phyloP scores from a whole-genome alignment of 192 early-diverging fungal genomes.

The Rhizoclosmatium sp. region DNA sequence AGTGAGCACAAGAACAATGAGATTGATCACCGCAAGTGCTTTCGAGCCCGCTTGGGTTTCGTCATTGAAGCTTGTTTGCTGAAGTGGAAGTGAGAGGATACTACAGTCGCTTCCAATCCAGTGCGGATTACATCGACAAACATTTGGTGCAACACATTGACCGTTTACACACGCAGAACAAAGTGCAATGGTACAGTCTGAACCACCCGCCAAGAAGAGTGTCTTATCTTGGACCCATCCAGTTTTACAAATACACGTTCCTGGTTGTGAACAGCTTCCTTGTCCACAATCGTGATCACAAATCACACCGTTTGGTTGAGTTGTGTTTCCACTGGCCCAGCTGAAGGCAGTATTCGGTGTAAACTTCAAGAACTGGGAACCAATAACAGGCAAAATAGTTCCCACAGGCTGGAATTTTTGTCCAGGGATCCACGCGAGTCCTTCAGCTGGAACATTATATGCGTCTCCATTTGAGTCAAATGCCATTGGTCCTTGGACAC shows the following conservation, averaged over 20 bases:
- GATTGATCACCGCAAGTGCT: neutral
- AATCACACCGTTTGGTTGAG: neutral
- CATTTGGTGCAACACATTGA: neutral
- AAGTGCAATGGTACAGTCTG: neutral
- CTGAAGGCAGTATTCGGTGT: neutral
- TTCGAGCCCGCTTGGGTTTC: neutral
- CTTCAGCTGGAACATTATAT: neutral
- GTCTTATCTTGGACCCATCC: neutral
- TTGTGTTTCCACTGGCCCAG: neutral
- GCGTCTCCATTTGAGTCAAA: slow-evolving; percentile 12
- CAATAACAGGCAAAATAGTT: neutral
- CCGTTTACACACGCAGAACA: neutral
- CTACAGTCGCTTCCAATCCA: neutral
- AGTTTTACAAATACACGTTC: neutral
- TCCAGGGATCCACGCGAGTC: neutral
- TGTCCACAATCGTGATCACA: neutral
- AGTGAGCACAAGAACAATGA: neutral
- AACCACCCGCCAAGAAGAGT: neutral
- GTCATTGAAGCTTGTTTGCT: neutral
- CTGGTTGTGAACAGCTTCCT: neutral
- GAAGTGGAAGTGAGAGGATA: neutral
- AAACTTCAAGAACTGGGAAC: neutral
- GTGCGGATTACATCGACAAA: neutral
- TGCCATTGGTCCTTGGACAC: neutral
- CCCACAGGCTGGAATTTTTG: neutral